A percentile compares a stretch with the other conserved stretches of the same genome.
Conservation (phyloP, 176 grass and related monocot species). For the Oryza nivara region DNA sequence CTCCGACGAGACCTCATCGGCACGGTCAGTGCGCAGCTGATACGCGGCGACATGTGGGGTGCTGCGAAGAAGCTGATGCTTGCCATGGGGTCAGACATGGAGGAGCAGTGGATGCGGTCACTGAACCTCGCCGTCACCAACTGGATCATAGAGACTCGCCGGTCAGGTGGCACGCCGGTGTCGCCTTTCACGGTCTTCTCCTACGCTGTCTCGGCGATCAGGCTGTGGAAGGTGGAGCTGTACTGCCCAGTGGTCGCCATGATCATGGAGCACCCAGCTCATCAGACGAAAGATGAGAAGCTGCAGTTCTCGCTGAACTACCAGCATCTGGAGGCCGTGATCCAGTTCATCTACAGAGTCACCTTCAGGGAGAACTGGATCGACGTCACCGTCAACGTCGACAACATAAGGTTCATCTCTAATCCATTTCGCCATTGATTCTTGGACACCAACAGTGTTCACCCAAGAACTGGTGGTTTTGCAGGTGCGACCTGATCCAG, state of each 20-base stretch:
- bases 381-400: slow-evolving; percentile 60
- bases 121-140: slow-evolving; percentile 72
- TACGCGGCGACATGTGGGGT: slow-evolving; percentile 13
- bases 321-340: slow-evolving; percentile 73
- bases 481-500: slow-evolving; percentile 69
- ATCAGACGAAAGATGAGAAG: slow-evolving; percentile 53
- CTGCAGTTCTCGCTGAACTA: slow-evolving; percentile 77
- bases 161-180: slow-evolving; percentile 5
- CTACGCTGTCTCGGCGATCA: slow-evolving; percentile 55
- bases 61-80: slow-evolving; percentile 54
- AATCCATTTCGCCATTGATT: not conserved
- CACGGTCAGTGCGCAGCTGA: slow-evolving; percentile 33
- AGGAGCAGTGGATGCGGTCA: slow-evolving; percentile 81
- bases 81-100: slow-evolving; percentile 56
- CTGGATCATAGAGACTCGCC: slow-evolving; percentile 56
- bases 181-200: slow-evolving; percentile 48
- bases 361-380: slow-evolving; percentile 67
- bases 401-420: slow-evolving; percentile 74
- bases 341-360: slow-evolving; percentile 65
- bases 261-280: slow-evolving; percentile 45
- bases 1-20: slow-evolving; percentile 47
- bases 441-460: not conserved
- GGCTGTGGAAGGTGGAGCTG: slow-evolving; percentile 74
- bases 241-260: slow-evolving; percentile 76
- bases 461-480: not conserved